These are phyloP conservation scores for Wickerhamiella occidentalis DNA, from an alignment of 805 yeast species.

Conservation along the genomic window DNA sequence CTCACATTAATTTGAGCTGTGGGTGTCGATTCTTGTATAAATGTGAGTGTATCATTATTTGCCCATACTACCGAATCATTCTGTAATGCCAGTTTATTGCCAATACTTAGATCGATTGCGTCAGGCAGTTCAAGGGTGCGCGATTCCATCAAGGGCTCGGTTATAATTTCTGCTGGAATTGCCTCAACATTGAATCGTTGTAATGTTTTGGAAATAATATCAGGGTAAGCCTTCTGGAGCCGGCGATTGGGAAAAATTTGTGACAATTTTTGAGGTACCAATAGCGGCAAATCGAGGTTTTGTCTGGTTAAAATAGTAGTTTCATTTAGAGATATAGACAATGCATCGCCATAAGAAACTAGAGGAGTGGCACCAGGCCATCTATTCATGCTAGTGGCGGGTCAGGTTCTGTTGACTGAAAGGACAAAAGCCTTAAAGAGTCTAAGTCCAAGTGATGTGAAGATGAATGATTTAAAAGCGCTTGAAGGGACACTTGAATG, in stretches of 20 bases:
- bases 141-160: not conserved
- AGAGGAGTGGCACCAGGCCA: slow-evolving; percentile 8
- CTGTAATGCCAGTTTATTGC: slow-evolving; percentile 10
- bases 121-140: slow-evolving; percentile 1
- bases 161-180: not conserved
- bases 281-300: not conserved
- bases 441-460: no score
- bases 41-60: slow-evolving; percentile 13
- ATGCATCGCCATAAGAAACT: slow-evolving; percentile 2
- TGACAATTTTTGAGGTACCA: not conserved
- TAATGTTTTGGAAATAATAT: not conserved
- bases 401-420: not conserved
- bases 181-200: not conserved
- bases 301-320: not conserved
- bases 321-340: not conserved
- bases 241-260: not conserved
- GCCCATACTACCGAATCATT: slow-evolving; percentile 12
- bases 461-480: no score
- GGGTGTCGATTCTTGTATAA: not conserved
- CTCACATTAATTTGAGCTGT: slow-evolving; percentile 10
- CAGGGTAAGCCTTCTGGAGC: not conserved
- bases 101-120: slow-evolving; percentile 14
- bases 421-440: not conserved
- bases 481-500: no score
- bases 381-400: slow-evolving; percentile 3